Evolutionary conservation across 2,329 filamentous ascomycete genomes (phyloP).

Genomic region (Passalora sequoiae): DNA sequence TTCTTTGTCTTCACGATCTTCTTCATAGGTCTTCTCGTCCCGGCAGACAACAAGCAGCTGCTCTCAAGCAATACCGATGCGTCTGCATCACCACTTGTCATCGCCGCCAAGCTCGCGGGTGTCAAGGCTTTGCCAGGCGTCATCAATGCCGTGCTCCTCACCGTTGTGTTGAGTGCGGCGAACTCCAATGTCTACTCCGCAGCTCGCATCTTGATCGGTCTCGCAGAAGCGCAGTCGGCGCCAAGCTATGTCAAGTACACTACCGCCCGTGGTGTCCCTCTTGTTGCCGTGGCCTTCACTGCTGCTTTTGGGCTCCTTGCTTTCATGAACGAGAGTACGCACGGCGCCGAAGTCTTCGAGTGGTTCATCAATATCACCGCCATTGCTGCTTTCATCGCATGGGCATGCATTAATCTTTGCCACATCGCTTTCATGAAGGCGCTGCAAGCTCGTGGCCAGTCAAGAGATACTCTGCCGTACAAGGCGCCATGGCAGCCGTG

Average conservation of each 20-base stretch:
- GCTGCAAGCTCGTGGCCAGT: conserved; percentile 62
- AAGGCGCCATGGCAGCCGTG: conserved; percentile 66
- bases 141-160: conserved; percentile 67
- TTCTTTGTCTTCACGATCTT: conserved; percentile 36
- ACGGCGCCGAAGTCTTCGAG: conserved; percentile 62
- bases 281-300: conserved; percentile 65
- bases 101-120: conserved; percentile 58
- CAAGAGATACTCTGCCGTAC: conserved; percentile 64
- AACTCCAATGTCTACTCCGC: conserved; percentile 66
- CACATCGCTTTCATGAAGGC: conserved; percentile 70
- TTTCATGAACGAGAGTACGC: conserved; percentile 68
- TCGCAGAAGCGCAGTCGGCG: conserved; percentile 56
- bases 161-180: conserved; percentile 62
- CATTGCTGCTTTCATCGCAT: conserved; percentile 70
- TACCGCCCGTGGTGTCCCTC: conserved; percentile 61
- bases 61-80: conserved; percentile 38
- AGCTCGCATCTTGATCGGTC: conserved; percentile 62
- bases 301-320: conserved; percentile 64
- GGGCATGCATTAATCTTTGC: conserved; percentile 62
- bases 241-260: conserved; percentile 53
- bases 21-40: conserved; percentile 35
- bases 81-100: conserved; percentile 61
- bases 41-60: conserved; percentile 34
- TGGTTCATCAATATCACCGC: conserved; percentile 72
- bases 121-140: conserved; percentile 57